Conservation (phyloP, 805 yeast species). For the Candida ulmi region DNA sequence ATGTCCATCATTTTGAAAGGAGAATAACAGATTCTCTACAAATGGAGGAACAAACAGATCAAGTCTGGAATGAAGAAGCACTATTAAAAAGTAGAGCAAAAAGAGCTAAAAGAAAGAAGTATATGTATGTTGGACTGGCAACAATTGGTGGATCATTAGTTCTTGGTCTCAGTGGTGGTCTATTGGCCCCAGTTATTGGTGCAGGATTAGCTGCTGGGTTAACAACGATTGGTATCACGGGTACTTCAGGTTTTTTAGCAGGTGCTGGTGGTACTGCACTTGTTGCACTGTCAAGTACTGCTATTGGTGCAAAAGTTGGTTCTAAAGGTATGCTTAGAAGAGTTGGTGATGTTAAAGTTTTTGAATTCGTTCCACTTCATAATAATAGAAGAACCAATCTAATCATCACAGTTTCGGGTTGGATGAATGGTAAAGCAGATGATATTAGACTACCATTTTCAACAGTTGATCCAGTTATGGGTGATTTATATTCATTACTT, state of each 20-base stretch:
- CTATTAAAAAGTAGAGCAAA: slow-evolving; percentile 70
- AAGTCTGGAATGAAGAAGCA: slow-evolving; percentile 66
- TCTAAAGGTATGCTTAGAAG: slow-evolving; percentile 77
- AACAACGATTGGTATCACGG: slow-evolving; percentile 88
- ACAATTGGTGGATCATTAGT: slow-evolving; percentile 95
- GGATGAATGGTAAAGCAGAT: slow-evolving; percentile 95
- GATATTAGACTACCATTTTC: slow-evolving; percentile 95
- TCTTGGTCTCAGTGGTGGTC: slow-evolving; percentile 90
- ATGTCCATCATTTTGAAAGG: slow-evolving; percentile 83
- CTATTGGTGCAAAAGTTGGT: slow-evolving; percentile 89
- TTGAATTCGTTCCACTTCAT: slow-evolving; percentile 89
- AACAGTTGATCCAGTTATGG: slow-evolving; percentile 96
- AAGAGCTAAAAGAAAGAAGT: slow-evolving; percentile 55
- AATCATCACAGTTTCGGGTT: slow-evolving; percentile 87
- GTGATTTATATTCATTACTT: slow-evolving; percentile 82
- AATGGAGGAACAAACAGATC: slow-evolving; percentile 75
- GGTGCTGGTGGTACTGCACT: slow-evolving; percentile 96
- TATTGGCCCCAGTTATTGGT: slow-evolving; percentile 95
- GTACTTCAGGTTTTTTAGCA: slow-evolving; percentile 89
- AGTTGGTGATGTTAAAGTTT: slow-evolving; percentile 88
- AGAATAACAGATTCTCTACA: slow-evolving; percentile 87
- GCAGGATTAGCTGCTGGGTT: slow-evolving; percentile 98
- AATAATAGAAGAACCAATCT: slow-evolving; percentile 84
- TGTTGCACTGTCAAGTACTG: slow-evolving; percentile 87
- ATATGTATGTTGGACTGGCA: slow-evolving; percentile 89